phyloP scores from a whole-genome alignment of 495 filamentous ascomycete species.

The Penicillium cinerascens region DNA sequence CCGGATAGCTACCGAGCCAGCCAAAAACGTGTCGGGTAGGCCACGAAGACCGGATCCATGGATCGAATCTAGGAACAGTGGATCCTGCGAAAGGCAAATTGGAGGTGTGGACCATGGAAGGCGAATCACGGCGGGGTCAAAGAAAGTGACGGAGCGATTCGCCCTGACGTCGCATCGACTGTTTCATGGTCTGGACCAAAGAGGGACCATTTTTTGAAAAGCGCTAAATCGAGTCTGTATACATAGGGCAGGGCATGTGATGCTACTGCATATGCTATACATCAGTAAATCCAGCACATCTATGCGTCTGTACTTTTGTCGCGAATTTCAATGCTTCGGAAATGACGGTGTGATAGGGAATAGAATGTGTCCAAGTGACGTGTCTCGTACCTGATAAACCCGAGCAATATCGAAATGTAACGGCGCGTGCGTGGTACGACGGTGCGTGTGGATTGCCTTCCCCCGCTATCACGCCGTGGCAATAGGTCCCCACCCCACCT shows the following conservation, averaged over 20 bases:
- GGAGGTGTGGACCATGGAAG: constrained; percentile 1
- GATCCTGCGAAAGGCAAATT: constrained; percentile 13
- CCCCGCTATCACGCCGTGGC: background rate
- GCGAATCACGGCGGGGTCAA: constrained; percentile 11
- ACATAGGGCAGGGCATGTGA: background rate
- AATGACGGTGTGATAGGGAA: constrained; percentile 4
- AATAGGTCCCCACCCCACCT: background rate
- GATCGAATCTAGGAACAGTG: constrained; percentile 16
- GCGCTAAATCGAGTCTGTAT: background rate
- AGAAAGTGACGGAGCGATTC: background rate
- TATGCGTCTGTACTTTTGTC: background rate
- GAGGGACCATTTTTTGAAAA: background rate
- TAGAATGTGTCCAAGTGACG: constrained; percentile 1
- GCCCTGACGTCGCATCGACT: constrained; percentile 5
- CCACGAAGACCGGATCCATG: constrained; percentile 23
- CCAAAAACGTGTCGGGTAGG: constrained; percentile 16
- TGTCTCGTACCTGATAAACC: constrained; percentile 3
- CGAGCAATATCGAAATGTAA: background rate
- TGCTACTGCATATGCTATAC: background rate
- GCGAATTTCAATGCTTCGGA: too few species aligned
- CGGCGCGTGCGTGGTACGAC: background rate
- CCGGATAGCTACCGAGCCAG: constrained; percentile 19
- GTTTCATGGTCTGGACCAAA: constrained; percentile 1
- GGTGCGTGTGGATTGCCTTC: background rate
- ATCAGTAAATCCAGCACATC: background rate